Evolutionary conservation across 768 basidiomycete species (phyloP), one percentile per base, ranked within the genome.

Genomic region (Candolleomyces efflorescens): DNA sequence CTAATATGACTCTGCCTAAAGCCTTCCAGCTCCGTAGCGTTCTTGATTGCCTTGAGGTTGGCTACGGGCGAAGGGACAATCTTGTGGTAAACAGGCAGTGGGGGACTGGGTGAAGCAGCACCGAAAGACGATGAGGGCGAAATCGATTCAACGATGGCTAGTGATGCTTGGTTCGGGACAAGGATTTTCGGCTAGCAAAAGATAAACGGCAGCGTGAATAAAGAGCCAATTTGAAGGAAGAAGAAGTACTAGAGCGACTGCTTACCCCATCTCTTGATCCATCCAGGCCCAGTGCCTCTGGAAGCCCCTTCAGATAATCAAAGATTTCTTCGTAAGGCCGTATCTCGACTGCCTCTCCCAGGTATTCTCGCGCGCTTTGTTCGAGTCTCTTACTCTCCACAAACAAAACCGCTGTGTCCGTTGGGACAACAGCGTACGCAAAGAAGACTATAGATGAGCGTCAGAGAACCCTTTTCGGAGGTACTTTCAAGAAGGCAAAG

Each of bases 1-100:
- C 95, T 82, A 32, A 96, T 84, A 67, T 99, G 93, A 53, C 81
- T 82, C 65, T 89, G 84, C 15, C 94, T 81, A 79, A 98, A 98
- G 0, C 96, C 96, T 67, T 89, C 89, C 12, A 95, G 72, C 66
- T 99, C 96, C 0, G 81, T 83, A 3, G 69, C 71, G 62, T 92
- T 93, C 73, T 94, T 94, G 64, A 92, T 83, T 1, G 92, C 70
- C 68, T 94, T 94, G 65, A 90, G 69, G 55, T 90, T 87, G 9
- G 87, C 84, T 15, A 95, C 75, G 4, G 90, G 90, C 0, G 93
- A 93, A 15, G 84, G 79, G 0, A 77, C 72, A 58, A 47, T 57
- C 55, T 58, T 60, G 54, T 59, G 44, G 58, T 43, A 54, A 39
- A 37, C 22, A 43, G 23, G n/a, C n/a, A n/a, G 54, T 15, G 41